Evolutionary conservation across 2,329 filamentous ascomycete genomes (phyloP).

Genomic region (Fusarium caatingaense): DNA sequence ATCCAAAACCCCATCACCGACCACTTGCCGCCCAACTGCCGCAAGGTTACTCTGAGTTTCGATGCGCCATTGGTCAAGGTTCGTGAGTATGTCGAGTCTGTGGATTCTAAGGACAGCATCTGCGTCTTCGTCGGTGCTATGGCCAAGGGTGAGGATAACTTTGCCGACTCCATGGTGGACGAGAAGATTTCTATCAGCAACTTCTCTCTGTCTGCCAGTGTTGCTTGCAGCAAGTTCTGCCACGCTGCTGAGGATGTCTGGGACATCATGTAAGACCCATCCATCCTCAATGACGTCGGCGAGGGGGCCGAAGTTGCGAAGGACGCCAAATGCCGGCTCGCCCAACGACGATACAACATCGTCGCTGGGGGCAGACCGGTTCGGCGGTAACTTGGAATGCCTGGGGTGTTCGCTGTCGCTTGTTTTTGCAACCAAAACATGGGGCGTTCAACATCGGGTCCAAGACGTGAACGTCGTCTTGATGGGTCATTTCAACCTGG

Average conservation of each 20-base stretch:
- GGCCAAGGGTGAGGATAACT: slow-evolving; percentile 96
- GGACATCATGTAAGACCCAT: slow-evolving; percentile 79
- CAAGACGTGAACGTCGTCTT: slow-evolving; percentile 70
- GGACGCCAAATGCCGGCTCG: slow-evolving; percentile 47
- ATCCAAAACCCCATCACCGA: slow-evolving; percentile 99
- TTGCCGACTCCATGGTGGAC: slow-evolving; percentile 93
- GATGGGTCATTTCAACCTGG: slow-evolving; percentile 75
- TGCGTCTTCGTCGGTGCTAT: slow-evolving; percentile 98
- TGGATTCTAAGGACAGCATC: slow-evolving; percentile 88
- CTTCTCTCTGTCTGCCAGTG: slow-evolving; percentile 95
- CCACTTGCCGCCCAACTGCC: slow-evolving; percentile 94
- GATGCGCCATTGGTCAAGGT: slow-evolving; percentile 89
- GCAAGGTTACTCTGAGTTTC: slow-evolving; percentile 96
- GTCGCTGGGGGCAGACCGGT: slow-evolving; percentile 58
- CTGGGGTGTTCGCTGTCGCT: slow-evolving; percentile 77
- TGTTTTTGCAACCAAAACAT: slow-evolving; percentile 91
- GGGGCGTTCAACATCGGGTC: slow-evolving; percentile 81
- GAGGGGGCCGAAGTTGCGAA: slow-evolving; percentile 34
- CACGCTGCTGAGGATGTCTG: slow-evolving; percentile 97
- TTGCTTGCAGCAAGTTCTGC: slow-evolving; percentile 99
- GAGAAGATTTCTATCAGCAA: slow-evolving; percentile 99
- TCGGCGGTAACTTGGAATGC: slow-evolving; percentile 69
- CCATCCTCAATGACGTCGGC: slow-evolving; percentile 16
- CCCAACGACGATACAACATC: slow-evolving; percentile 79
- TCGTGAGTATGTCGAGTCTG: slow-evolving; percentile 85